Evolutionary conservation across 2,329 filamentous ascomycete genomes (phyloP).

Genomic region (Xylaria sp.): DNA sequence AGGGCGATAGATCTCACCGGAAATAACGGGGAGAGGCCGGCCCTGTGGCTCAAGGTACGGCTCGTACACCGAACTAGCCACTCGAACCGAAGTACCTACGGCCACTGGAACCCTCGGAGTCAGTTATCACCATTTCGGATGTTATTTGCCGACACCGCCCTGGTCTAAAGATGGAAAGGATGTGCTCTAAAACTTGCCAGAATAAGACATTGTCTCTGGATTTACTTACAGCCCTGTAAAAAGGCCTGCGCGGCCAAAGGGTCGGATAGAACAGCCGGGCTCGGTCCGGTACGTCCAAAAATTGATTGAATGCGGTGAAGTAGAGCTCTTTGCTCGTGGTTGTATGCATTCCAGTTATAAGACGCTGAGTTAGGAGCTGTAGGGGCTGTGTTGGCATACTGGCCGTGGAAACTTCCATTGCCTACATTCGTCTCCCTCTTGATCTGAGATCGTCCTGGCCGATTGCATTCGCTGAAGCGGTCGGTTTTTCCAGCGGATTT

Average conservation of each 20-base stretch:
- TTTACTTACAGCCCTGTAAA: constrained; percentile 39
- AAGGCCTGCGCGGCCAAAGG: constrained; percentile 43
- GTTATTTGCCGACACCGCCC: neutral
- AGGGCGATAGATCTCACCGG: constrained; percentile 18
- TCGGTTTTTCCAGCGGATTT: constrained; percentile 18
- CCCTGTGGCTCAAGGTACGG: constrained; percentile 26
- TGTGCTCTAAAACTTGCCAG: neutral
- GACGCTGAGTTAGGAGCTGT: constrained; percentile 10
- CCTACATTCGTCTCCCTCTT: constrained; percentile 19
- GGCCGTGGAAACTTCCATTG: constrained; percentile 8
- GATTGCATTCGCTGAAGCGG: constrained; percentile 7
- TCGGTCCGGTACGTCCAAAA: constrained; percentile 37
- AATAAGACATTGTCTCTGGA: neutral
- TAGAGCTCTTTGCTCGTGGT: constrained; percentile 34
- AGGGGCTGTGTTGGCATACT: constrained; percentile 13
- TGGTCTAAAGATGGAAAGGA: neutral
- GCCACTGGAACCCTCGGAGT: constrained; percentile 29
- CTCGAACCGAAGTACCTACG: constrained; percentile 35
- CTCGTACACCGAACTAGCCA: constrained; percentile 21
- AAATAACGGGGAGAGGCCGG: constrained; percentile 3
- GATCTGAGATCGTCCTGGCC: constrained; percentile 1
- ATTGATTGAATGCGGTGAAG: constrained; percentile 37
- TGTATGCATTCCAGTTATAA: constrained; percentile 14
- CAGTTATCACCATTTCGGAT: neutral
- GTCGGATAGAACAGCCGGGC: constrained; percentile 36